Evolutionary conservation across 371 early-diverging fungal genomes (phyloP), one percentile per base, ranked within the genome.

Genomic region (Mucor velutinosus): DNA sequence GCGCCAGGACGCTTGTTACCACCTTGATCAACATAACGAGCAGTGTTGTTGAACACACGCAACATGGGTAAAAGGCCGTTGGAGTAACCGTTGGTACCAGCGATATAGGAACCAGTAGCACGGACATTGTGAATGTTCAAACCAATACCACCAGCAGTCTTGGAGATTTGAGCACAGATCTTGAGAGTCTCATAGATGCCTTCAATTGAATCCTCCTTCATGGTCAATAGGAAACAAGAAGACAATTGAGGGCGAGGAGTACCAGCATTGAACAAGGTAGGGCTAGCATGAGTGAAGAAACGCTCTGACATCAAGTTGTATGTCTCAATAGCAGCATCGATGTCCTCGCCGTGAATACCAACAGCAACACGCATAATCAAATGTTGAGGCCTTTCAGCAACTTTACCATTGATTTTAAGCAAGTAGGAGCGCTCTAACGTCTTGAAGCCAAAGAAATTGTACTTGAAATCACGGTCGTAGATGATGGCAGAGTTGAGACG

Each of bases 361-460:
- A 98, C 87, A 43, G 96, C 88, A 3, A 96, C 97, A 64, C 99
- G 91, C 97, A 99, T 97, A 57, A 96, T 84, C 86, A 99, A 80
- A 82, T 99, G 97, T 82, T 99, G 98, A 17, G 98, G 98, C 25
- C 97, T 85, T 79, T 99, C 99, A 15, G 92, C 92, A 33, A 92
- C 84, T 58, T 86, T 82, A 41, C 89, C 88, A 68, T 91, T 87
- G 76, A 95, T 89, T 65, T 89, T 85, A 67, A 99, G 82, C 41
- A 99, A 83, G 77, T 98, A 99, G 37, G 93, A 92, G 30, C 95
- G 92, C 74, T 95, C 93, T 11, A 99, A 87, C 1, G 98, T 97
- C 85, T 95, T 95, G 87, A 97, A 93, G 19, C 97, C 98, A 88
- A 98, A 99, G 83, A 89, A 99, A 81, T 93, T 94, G 84, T 96